Base-by-base conservation (phyloP, 2,329 filamentous ascomycete genomes). In the Cladosporium halotolerans region DNA sequence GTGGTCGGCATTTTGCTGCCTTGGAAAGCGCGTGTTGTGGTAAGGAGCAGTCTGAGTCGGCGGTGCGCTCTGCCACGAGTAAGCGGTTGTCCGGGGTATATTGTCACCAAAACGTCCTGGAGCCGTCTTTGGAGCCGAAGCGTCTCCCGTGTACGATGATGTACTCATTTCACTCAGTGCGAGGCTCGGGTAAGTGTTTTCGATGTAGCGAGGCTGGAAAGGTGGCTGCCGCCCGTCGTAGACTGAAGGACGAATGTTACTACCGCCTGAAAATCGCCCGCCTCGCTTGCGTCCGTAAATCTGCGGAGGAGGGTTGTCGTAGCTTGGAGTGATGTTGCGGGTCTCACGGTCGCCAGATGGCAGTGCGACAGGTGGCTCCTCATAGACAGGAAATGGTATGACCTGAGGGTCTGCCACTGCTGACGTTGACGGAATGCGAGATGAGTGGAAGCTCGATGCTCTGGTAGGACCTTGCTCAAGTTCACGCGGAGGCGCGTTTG, bases 251-350 rank as follows among this genome's bases (percentile, higher is more conserved):
- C 19, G 42, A 9, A 9, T 31, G 19, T 11, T 11, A n/a, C 47
- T 32, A 5, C 11, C 19, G 16, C 31, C 36, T 14, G 39, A 18
- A 3, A 36, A 28, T 11, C 16, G 47, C 14, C 32, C 13, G 32
- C 40, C 48, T 7, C 48, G 48, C 32, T 51, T 51, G 32, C 48
- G 40, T 14, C 48, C 18, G 9, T 44, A 40, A 16, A 51, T 9
- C n/a, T 44, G 48, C 13, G 34, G 40, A 9, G 18, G 32, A 31
- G 38, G 31, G 34, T 34, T 18, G 2, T 16, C 16, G 31, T 39
- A n/a, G 11, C 39, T 16, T 28, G 36, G 32, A 23, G 28, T 18
- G 11, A 39, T n/a, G n/a, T 39, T 14, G 8, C 36, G 36, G 36
- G 16, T n/a, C 23, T 28, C 23, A 7, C 23, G 23, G 23, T 28